Conservation (phyloP, 2,329 filamentous ascomycete species). For the Pseudocercospora eumusae region DNA sequence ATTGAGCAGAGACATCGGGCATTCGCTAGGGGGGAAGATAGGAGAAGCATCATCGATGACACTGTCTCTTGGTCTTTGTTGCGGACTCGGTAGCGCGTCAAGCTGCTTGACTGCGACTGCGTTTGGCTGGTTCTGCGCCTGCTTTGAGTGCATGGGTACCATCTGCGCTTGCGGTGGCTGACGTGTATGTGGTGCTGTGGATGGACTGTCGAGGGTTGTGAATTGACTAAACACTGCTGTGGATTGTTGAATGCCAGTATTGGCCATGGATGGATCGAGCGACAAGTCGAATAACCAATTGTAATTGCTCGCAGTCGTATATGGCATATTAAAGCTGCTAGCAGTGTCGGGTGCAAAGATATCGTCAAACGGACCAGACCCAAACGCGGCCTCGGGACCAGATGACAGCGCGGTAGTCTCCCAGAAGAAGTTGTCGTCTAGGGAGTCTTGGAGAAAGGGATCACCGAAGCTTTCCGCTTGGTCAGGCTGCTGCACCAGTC, state of each 20-base stretch:
- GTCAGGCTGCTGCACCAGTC: constrained; percentile 4
- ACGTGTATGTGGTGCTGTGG: background rate
- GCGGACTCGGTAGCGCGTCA: background rate
- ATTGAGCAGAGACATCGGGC: constrained; percentile 15
- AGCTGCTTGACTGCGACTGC: background rate
- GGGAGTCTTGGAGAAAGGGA: background rate
- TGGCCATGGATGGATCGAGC: background rate
- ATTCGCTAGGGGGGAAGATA: background rate
- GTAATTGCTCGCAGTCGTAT: constrained; percentile 63
- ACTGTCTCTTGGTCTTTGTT: background rate
- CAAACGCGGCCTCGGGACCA: background rate
- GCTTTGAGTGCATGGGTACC: background rate
- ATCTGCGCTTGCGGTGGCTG: background rate
- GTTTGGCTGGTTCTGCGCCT: background rate
- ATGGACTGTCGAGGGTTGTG: background rate
- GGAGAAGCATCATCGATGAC: background rate
- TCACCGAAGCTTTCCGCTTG: background rate
- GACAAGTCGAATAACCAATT: constrained; percentile 62
- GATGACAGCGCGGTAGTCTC: constrained; percentile 11
- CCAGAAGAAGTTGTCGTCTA: constrained; percentile 29
- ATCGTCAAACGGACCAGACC: constrained; percentile 49
- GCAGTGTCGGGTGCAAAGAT: constrained; percentile 63
- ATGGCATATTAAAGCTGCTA: constrained; percentile 66
- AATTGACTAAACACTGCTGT: background rate
- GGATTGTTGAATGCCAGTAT: background rate